Evolutionary conservation across 192 early-diverging fungal genomes (phyloP).

Genomic region (Entomortierella chlamydospora): DNA sequence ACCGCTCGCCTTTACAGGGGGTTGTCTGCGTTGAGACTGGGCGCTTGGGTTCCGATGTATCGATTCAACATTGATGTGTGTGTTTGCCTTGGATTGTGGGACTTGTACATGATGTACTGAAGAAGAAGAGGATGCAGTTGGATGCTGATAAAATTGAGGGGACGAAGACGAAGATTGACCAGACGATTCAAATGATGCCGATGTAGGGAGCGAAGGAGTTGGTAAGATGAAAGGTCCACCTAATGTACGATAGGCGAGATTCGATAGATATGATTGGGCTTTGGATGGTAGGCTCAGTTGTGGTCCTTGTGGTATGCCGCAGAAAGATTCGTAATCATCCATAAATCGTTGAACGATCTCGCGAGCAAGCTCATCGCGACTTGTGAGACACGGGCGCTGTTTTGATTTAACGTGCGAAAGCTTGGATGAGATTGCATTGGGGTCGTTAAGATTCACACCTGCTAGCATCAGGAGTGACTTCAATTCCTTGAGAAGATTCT

Average conservation of each 20-base stretch:
- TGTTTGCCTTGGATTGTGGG: background rate
- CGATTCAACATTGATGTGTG: background rate
- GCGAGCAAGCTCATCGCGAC: conserved; percentile 2
- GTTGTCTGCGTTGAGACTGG: conserved; percentile 6
- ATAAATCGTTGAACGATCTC: conserved; percentile 15
- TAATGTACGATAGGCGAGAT: conserved; percentile 14
- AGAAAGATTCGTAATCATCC: conserved; percentile 21
- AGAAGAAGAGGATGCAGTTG: background rate
- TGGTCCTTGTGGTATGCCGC: conserved; percentile 3
- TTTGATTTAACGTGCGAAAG: background rate
- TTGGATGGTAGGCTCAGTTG: conserved; percentile 7
- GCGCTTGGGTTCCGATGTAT: background rate
- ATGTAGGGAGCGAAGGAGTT: background rate
- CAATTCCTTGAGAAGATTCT: conserved; percentile 8
- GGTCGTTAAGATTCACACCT: background rate
- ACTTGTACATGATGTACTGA: background rate
- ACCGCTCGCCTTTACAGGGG: background rate
- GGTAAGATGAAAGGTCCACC: background rate
- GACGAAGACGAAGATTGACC: background rate
- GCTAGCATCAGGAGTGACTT: conserved; percentile 3
- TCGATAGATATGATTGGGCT: conserved; percentile 34
- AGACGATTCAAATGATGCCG: background rate
- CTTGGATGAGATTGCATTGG: background rate
- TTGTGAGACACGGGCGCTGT: background rate
- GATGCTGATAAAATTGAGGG: background rate